These are phyloP conservation scores for Peronospora belbahrii DNA, from an alignment of 352 stramenopile species.

Conservation along the genomic window DNA sequence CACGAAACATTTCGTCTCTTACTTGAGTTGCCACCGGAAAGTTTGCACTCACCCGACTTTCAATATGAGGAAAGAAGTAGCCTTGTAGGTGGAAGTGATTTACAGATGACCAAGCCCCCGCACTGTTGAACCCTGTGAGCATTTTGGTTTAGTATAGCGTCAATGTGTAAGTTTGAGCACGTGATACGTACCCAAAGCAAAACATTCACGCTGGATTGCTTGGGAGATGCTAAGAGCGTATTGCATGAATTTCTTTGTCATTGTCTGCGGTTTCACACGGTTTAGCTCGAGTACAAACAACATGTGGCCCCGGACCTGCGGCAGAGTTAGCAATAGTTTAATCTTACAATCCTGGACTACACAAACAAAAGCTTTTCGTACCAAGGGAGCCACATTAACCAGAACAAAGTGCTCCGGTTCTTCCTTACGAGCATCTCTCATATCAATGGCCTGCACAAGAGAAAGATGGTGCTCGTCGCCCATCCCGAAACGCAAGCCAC, in stretches of 20 bases:
- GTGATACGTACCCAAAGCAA: slow-evolving; percentile 35
- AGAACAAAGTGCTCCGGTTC: slow-evolving; percentile 32
- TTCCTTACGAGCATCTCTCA: not conserved
- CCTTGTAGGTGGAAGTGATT: slow-evolving; percentile 73
- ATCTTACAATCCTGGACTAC: not conserved
- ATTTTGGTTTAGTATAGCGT: not conserved
- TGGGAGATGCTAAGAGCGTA: slow-evolving; percentile 22
- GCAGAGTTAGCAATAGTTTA: not conserved
- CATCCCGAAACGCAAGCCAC: slow-evolving; percentile 21
- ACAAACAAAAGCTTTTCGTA: slow-evolving; percentile 11
- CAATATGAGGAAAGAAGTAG: slow-evolving; percentile 36
- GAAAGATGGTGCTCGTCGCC: slow-evolving; percentile 6
- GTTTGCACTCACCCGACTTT: not conserved
- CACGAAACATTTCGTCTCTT: slow-evolving; percentile 25
- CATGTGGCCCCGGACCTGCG: slow-evolving; percentile 50
- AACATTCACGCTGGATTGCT: slow-evolving; percentile 25
- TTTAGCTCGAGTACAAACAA: slow-evolving; percentile 47
- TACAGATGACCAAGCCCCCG: slow-evolving; percentile 68
- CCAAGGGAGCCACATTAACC: slow-evolving; percentile 62
- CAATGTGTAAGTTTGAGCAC: not conserved
- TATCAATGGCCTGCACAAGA: slow-evolving; percentile 6
- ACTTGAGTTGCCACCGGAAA: slow-evolving; percentile 40
- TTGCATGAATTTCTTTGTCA: slow-evolving; percentile 24
- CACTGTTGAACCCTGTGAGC: slow-evolving; percentile 55
- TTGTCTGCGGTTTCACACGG: slow-evolving; percentile 28